Evolutionary conservation across 2,329 filamentous ascomycete species (phyloP).

Genomic region (Ascochyta pisi): DNA sequence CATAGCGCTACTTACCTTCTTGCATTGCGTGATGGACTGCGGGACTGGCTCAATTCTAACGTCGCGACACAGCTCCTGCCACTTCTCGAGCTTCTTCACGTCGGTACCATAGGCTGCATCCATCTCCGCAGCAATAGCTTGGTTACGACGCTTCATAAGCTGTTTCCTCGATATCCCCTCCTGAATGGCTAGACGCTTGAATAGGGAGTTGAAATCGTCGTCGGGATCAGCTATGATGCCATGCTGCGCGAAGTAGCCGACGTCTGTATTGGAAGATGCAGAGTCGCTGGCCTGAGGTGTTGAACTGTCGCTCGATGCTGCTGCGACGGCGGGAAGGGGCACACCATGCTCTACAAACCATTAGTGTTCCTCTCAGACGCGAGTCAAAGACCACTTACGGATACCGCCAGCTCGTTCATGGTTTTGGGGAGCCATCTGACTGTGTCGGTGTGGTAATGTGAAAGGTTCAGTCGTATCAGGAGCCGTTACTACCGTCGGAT

Average conservation of each 20-base stretch:
- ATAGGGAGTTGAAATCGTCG: conserved; percentile 17
- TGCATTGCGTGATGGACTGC: conserved; percentile 30
- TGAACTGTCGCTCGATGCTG: neutral
- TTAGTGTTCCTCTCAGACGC: neutral
- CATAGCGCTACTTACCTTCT: conserved; percentile 22
- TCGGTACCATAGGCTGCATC: conserved; percentile 16
- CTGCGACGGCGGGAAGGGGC: neutral
- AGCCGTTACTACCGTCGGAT: neutral
- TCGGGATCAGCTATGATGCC: conserved; percentile 19
- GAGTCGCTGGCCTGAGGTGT: conserved; percentile 2
- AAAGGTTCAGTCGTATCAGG: neutral
- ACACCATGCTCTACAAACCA: neutral
- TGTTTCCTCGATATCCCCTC: conserved; percentile 20
- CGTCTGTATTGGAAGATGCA: neutral
- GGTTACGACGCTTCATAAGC: conserved; percentile 6
- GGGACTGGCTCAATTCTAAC: conserved; percentile 22
- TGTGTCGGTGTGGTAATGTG: neutral
- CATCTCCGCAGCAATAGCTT: conserved; percentile 21
- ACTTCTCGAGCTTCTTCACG: conserved; percentile 23
- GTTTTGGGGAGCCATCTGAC: neutral
- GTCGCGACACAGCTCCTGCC: conserved; percentile 32
- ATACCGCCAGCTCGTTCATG: neutral
- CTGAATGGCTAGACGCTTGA: conserved; percentile 23
- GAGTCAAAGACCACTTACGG: neutral
- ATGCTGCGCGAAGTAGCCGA: conserved; percentile 8